These are phyloP conservation scores for Candida sanyaensis DNA, from an alignment of 1,139 yeast species.

Conservation along the genomic window DNA sequence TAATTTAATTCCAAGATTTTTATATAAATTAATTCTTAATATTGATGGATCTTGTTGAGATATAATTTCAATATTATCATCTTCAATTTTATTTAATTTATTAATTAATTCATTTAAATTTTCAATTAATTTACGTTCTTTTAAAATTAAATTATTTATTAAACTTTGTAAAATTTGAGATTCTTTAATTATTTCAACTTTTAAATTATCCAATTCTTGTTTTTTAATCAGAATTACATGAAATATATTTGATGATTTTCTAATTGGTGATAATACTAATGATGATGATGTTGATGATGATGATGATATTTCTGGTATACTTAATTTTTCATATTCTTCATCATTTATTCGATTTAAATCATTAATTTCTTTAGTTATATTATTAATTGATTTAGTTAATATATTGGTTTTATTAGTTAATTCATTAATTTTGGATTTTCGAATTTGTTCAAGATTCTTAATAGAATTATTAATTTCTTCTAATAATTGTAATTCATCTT, in stretches of 20 bases:
- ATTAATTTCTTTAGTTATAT: constrained; percentile 25
- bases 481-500: constrained; percentile 53
- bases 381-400: constrained; percentile 19
- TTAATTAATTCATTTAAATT: constrained; percentile 23
- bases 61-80: constrained; percentile 23
- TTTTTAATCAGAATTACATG: constrained; percentile 19
- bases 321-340: constrained; percentile 15
- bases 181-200: constrained; percentile 56
- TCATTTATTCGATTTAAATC: constrained; percentile 23
- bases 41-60: constrained; percentile 31
- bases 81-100: constrained; percentile 22
- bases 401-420: constrained; percentile 21
- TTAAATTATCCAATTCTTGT: constrained; percentile 47
- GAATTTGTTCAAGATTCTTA: constrained; percentile 24
- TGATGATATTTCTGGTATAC: constrained; percentile 5
- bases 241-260: neutral
- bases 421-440: constrained; percentile 26
- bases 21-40: constrained; percentile 46
- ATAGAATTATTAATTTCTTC: constrained; percentile 49
- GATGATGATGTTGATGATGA: too few relatives aligned
- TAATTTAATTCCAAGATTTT: constrained; percentile 45
- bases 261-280: neutral
- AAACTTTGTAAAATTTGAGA: constrained; percentile 58
- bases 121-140: constrained; percentile 41
- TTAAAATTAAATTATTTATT: constrained; percentile 48